These are phyloP conservation scores for Diutina neorugosa DNA, from an alignment of 1,139 yeast genomes.

Conservation along the genomic window DNA sequence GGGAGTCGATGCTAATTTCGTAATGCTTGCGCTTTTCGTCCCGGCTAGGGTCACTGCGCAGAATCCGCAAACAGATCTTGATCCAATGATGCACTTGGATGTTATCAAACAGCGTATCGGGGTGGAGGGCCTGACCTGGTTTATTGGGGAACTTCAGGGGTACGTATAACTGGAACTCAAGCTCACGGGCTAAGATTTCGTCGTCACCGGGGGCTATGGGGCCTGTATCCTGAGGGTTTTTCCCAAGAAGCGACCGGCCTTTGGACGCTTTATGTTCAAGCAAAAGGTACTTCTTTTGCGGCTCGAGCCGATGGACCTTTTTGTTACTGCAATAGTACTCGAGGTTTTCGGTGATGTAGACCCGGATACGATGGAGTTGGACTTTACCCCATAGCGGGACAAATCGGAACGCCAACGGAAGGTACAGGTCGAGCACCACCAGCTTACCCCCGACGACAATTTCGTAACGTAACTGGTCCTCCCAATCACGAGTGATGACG, in stretches of 20 bases:
- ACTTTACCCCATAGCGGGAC: conserved; percentile 79
- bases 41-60: conserved; percentile 46
- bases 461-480: conserved; percentile 79
- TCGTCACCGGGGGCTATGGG: conserved; percentile 14
- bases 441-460: conserved; percentile 84
- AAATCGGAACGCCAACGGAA: conserved; percentile 76
- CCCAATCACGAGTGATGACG: conserved; percentile 86
- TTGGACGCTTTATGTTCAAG: conserved; percentile 66
- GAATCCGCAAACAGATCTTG: conserved; percentile 69
- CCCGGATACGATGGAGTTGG: conserved; percentile 71
- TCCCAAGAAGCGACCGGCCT: conserved; percentile 29
- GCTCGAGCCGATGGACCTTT: conserved; percentile 86
- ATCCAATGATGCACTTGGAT: conserved; percentile 92
- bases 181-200: conserved; percentile 44
- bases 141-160: conserved; percentile 50
- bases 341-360: conserved; percentile 76
- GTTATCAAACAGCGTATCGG: conserved; percentile 67
- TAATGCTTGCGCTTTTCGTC: conserved; percentile 66
- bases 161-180: conserved; percentile 73
- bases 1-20: conserved; percentile 86
- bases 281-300: conserved; percentile 65
- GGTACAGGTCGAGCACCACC: conserved; percentile 65
- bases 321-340: conserved; percentile 81
- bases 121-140: conserved; percentile 41
- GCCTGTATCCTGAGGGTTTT: conserved; percentile 11